Evolutionary conservation across 2,329 filamentous ascomycete genomes (phyloP).

Genomic region (Domatiomyces globalis): DNA sequence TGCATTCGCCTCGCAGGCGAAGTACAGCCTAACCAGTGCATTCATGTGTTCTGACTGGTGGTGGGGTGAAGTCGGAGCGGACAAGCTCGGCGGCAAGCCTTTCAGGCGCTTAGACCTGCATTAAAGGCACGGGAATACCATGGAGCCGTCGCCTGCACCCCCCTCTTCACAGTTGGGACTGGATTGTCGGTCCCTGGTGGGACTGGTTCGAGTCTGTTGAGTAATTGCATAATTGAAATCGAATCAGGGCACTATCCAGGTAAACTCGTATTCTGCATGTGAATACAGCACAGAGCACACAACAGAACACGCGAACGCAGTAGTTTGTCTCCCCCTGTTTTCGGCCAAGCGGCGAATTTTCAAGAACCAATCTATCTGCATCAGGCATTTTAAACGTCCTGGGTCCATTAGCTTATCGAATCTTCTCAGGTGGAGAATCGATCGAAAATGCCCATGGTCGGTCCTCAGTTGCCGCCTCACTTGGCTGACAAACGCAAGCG

Average conservation of each 20-base stretch:
- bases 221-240: not conserved
- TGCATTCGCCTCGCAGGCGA: not conserved
- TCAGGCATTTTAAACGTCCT: no score
- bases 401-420: not conserved
- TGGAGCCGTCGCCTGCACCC: not conserved
- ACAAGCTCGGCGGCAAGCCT: constrained; percentile 4
- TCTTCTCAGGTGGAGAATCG: not conserved
- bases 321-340: not conserved
- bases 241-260: not conserved
- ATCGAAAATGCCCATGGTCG: constrained; percentile 19
- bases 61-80: not conserved
- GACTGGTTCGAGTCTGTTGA: no score
- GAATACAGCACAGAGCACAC: not conserved
- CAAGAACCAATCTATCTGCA: not conserved
- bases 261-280: not conserved
- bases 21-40: not conserved
- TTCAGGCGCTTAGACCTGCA: constrained; percentile 12
- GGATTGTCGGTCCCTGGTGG: not conserved
- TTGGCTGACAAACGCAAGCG: constrained; percentile 26
- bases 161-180: not conserved
- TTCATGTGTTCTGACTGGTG: not conserved
- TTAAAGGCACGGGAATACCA: no score
- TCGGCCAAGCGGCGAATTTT: not conserved
- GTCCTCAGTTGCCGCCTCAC: constrained; percentile 24
- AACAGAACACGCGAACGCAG: not conserved